Conservation (phyloP, 306 rosid species). For the Cucurbita ficifolia region DNA sequence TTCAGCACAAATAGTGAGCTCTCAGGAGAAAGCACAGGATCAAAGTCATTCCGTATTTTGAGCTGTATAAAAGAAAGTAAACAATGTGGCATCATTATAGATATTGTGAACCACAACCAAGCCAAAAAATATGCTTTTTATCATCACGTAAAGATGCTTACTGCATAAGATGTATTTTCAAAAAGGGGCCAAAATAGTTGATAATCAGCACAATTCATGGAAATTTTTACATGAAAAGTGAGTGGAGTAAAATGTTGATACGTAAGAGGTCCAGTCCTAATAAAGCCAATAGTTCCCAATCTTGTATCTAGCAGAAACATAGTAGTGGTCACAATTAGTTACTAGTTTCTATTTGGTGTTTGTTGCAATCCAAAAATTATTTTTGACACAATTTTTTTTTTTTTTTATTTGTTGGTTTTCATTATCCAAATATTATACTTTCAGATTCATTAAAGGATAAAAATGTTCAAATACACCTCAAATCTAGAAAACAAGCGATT, state of each 20-base stretch:
- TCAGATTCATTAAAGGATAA: background rate
- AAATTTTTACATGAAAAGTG: background rate
- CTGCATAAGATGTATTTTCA: background rate
- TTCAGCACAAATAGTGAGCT: constrained; percentile 92
- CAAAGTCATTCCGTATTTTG: constrained; percentile 98
- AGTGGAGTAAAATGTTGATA: background rate
- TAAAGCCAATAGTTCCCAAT: background rate
- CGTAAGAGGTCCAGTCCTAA: background rate
- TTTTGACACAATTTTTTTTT: background rate
- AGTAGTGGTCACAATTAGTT: background rate
- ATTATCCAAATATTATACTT: background rate
- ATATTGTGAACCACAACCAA: background rate
- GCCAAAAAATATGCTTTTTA: constrained; percentile 3
- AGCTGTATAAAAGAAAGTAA: constrained; percentile 45
- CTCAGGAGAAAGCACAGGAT: constrained; percentile 97
- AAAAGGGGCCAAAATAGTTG: background rate
- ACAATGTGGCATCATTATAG: background rate
- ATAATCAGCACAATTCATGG: background rate
- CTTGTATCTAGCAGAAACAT: background rate
- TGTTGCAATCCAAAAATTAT: background rate
- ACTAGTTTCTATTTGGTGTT: background rate
- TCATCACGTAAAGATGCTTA: background rate
- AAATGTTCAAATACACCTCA: background rate
- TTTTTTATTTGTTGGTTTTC: background rate
- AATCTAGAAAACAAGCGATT: background rate